Conservation (phyloP, 1,139 yeast genomes). For the Zygotorulaspora mrakii region DNA sequence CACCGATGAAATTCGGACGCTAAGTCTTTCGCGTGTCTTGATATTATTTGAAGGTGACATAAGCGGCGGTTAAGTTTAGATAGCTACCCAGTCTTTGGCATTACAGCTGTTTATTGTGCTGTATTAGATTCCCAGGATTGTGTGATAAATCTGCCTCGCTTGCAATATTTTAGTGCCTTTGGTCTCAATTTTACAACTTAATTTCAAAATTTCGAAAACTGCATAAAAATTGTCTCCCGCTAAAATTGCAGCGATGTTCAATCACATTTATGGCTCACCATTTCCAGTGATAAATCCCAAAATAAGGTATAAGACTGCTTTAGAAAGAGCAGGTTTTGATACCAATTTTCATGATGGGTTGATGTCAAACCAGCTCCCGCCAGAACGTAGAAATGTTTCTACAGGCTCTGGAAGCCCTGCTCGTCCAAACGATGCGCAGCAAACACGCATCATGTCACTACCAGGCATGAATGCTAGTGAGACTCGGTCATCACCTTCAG, state of each 20-base stretch:
- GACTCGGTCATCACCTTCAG: neutral
- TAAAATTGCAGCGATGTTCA: conserved; percentile 20
- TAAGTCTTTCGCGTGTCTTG: neutral
- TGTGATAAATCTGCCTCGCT: no score
- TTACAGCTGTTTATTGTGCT: no score
- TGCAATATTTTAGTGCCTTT: no score
- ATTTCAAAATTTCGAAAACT: no score
- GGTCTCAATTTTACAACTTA: no score
- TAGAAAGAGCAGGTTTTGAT: conserved; percentile 66
- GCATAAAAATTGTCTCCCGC: no score
- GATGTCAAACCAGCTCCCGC: neutral
- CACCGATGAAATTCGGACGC: neutral
- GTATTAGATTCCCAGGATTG: no score
- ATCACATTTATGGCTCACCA: conserved; percentile 38
- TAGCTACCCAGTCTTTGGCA: no score
- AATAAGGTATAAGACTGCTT: conserved; percentile 54
- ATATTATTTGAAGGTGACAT: no score
- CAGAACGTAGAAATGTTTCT: conserved; percentile 14
- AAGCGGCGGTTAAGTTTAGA: no score
- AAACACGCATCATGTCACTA: conserved; percentile 10
- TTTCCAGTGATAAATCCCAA: conserved; percentile 60
- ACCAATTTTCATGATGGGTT: conserved; percentile 31
- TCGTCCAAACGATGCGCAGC: conserved; percentile 4
- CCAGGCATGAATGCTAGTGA: conserved; percentile 5
- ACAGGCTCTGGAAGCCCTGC: conserved; percentile 9